phyloP scores from a whole-genome alignment of 306 rosid genomes.

The Trifolium dubium region DNA sequence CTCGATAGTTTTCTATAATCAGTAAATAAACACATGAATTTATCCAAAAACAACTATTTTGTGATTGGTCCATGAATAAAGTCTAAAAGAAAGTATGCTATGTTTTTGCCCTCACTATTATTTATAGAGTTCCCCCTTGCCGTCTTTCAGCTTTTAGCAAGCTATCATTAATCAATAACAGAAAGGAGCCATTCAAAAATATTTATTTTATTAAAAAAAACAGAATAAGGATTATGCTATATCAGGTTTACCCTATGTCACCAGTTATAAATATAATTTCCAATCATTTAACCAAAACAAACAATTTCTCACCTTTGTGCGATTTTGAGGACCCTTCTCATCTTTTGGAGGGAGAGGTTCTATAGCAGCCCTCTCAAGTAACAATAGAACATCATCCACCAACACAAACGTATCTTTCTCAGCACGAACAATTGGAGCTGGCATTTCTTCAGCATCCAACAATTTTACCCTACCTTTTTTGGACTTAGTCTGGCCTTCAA shows the following conservation, averaged over 20 bases:
- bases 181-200: neutral
- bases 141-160: neutral
- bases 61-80: neutral
- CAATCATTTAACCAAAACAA: slow-evolving; percentile 20
- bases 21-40: neutral
- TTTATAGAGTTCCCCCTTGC: neutral
- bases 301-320: slow-evolving; percentile 76
- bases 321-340: slow-evolving; percentile 99
- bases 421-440: slow-evolving; percentile 82
- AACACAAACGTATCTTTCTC: slow-evolving; percentile 89
- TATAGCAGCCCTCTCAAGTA: slow-evolving; percentile 94
- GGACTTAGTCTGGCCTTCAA: slow-evolving; percentile 75
- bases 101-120: neutral
- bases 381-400: slow-evolving; percentile 87
- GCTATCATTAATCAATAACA: neutral
- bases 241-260: neutral
- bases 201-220: too few species aligned
- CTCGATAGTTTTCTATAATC: neutral
- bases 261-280: slow-evolving; percentile 22
- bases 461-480: slow-evolving; percentile 68
- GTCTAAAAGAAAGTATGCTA: neutral
- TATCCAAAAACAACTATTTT: neutral
- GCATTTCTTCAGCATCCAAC: slow-evolving; percentile 77
- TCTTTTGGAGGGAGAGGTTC: slow-evolving; percentile 99
- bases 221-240: neutral